A percentile compares a stretch with the other conserved stretches of the same genome.
phyloP scores from a whole-genome alignment of 352 stramenopile genomes.

The Pythium oligandrum region DNA sequence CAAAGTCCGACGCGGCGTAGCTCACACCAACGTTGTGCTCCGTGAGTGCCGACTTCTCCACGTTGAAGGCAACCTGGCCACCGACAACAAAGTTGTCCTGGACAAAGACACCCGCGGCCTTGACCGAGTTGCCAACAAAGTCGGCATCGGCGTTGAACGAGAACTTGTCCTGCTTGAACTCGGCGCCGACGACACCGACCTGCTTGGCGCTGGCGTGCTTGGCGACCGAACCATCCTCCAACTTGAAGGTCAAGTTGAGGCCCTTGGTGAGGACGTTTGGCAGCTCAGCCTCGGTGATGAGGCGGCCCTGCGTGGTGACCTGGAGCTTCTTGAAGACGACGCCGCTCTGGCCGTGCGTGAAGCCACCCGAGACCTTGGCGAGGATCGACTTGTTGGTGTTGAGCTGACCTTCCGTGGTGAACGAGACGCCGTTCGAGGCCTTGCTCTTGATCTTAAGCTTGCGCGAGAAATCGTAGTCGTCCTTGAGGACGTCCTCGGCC shows the following conservation, averaged over 20 bases:
- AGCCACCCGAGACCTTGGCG: conserved; percentile 73
- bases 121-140: conserved; percentile 70
- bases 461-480: conserved; percentile 77
- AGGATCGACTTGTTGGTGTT: conserved; percentile 82
- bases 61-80: conserved; percentile 71
- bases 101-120: conserved; percentile 40
- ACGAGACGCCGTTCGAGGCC: conserved; percentile 64
- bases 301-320: conserved; percentile 72
- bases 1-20: conserved; percentile 63
- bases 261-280: conserved; percentile 72
- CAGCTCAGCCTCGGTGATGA: conserved; percentile 73
- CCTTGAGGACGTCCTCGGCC: conserved; percentile 60
- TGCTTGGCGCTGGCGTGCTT: conserved; percentile 71
- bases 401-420: conserved; percentile 72
- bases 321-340: conserved; percentile 86
- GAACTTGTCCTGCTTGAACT: conserved; percentile 77
- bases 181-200: conserved; percentile 65
- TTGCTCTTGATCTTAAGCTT: conserved; percentile 85
- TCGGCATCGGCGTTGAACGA: conserved; percentile 71
- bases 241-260: conserved; percentile 80
- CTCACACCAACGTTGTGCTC: conserved; percentile 77
- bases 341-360: conserved; percentile 58
- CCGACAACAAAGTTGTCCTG: conserved; percentile 66
- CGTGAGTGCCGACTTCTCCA: conserved; percentile 73
- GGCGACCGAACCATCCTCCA: conserved; percentile 74